These are phyloP conservation scores for Lipomyces yamanashiensis DNA, from an alignment of 805 yeast genomes.

Conservation along the genomic window DNA sequence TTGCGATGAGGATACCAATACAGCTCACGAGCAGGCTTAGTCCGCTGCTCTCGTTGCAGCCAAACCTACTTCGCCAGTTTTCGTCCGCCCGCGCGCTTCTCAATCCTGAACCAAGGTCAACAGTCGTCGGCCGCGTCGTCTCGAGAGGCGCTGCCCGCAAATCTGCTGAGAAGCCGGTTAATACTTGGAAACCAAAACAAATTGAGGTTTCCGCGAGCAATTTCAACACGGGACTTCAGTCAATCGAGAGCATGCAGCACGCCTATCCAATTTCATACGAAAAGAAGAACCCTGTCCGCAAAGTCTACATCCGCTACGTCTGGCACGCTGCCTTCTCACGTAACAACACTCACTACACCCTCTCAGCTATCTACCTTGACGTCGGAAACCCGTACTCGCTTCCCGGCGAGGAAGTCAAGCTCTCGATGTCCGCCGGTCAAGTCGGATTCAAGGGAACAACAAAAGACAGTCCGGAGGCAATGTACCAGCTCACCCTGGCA, in stretches of 20 bases:
- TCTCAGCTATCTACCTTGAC: constrained; percentile 64
- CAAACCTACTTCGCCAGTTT: background rate
- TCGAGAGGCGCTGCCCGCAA: background rate
- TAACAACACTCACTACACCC: constrained; percentile 81
- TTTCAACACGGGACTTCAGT: background rate
- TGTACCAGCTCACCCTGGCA: constrained; percentile 77
- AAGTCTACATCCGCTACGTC: constrained; percentile 61
- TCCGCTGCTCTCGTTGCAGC: too few species aligned
- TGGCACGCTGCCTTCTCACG: constrained; percentile 76
- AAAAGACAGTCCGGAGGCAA: constrained; percentile 92
- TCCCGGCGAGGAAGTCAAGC: constrained; percentile 73
- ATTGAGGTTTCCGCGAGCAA: background rate
- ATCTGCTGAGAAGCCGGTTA: background rate
- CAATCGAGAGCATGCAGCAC: background rate
- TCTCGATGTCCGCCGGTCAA: constrained; percentile 78
- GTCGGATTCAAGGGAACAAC: constrained; percentile 88
- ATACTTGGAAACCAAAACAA: too few species aligned
- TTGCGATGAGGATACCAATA: too few species aligned
- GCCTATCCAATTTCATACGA: constrained; percentile 13
- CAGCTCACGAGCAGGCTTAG: too few species aligned
- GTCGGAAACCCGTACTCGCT: constrained; percentile 74
- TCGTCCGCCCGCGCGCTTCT: too few species aligned
- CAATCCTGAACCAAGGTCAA: background rate
- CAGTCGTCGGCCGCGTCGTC: constrained; percentile 3
- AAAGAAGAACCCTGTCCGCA: constrained; percentile 24